phyloP scores from a whole-genome alignment of 371 early-diverging fungal species.

The Mortierella sp. region DNA sequence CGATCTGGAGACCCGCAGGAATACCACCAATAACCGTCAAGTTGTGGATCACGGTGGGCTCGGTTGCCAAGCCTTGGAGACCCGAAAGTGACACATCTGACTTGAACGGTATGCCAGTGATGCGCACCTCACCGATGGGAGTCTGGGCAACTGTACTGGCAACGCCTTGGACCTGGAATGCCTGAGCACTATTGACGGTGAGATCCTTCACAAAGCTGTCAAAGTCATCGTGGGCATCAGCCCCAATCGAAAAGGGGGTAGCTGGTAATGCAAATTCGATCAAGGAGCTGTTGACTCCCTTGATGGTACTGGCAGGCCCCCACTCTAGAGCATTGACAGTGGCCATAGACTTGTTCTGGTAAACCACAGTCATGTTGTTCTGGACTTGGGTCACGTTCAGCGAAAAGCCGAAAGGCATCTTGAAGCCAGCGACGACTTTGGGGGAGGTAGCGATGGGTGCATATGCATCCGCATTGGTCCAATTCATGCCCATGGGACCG shows the following conservation, averaged over 20 bases:
- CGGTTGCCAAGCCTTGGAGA: constrained; percentile 61
- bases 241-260: constrained; percentile 44
- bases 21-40: constrained; percentile 64
- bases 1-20: constrained; percentile 53
- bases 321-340: constrained; percentile 51
- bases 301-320: constrained; percentile 55
- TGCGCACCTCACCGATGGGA: constrained; percentile 60
- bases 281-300: constrained; percentile 55
- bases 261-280: constrained; percentile 51
- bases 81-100: constrained; percentile 60
- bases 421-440: constrained; percentile 60
- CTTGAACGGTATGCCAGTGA: constrained; percentile 61
- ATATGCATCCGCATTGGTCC: constrained; percentile 56
- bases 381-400: constrained; percentile 61
- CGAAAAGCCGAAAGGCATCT: constrained; percentile 66
- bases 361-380: constrained; percentile 62
- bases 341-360: constrained; percentile 58
- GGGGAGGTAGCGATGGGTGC: constrained; percentile 59
- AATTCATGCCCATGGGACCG: constrained; percentile 62
- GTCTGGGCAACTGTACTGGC: constrained; percentile 59
- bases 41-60: constrained; percentile 57
- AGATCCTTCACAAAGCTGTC: constrained; percentile 56
- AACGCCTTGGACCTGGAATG: constrained; percentile 58
- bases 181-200: constrained; percentile 52
- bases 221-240: constrained; percentile 54